These are phyloP conservation scores for Aspergillus ruber DNA, from an alignment of 2,329 filamentous ascomycete species.

Conservation along the genomic window DNA sequence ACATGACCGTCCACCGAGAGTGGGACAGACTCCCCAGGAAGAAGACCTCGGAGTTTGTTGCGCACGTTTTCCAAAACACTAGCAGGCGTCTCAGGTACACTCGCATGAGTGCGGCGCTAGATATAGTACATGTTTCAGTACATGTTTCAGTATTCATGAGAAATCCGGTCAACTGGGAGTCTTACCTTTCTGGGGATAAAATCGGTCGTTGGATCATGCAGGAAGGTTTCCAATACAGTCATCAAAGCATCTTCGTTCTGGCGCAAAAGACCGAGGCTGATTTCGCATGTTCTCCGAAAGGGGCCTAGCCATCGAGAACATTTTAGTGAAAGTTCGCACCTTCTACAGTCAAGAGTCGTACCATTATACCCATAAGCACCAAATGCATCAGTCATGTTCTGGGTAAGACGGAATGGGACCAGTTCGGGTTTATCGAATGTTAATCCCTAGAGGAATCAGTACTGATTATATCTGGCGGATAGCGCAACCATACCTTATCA, in stretches of 20 bases:
- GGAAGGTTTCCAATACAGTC: constrained; percentile 93
- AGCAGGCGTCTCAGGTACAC: constrained; percentile 60
- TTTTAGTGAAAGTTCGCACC: background rate
- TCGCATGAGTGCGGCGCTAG: constrained; percentile 45
- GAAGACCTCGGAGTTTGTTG: constrained; percentile 75
- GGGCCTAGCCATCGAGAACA: constrained; percentile 47
- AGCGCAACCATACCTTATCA: constrained; percentile 57
- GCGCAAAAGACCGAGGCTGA: constrained; percentile 75
- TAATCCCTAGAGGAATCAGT: constrained; percentile 49
- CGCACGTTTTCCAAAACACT: constrained; percentile 86
- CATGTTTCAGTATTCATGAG: background rate
- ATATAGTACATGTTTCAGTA: background rate
- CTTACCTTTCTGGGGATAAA: constrained; percentile 66
- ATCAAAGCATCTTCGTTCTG: constrained; percentile 95
- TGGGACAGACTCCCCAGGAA: constrained; percentile 83
- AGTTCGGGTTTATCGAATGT: constrained; percentile 92
- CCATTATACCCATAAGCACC: constrained; percentile 87
- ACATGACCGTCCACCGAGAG: constrained; percentile 94
- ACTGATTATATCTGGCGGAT: background rate
- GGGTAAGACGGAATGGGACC: constrained; percentile 92
- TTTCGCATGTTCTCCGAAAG: constrained; percentile 82
- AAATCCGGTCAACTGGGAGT: background rate
- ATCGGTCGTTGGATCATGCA: constrained; percentile 94
- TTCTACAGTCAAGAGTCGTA: constrained; percentile 11
- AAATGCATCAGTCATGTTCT: constrained; percentile 98